Evolutionary conservation across 139 green algal species (phyloP).

Genomic region (Chlorella vulgaris): DNA sequence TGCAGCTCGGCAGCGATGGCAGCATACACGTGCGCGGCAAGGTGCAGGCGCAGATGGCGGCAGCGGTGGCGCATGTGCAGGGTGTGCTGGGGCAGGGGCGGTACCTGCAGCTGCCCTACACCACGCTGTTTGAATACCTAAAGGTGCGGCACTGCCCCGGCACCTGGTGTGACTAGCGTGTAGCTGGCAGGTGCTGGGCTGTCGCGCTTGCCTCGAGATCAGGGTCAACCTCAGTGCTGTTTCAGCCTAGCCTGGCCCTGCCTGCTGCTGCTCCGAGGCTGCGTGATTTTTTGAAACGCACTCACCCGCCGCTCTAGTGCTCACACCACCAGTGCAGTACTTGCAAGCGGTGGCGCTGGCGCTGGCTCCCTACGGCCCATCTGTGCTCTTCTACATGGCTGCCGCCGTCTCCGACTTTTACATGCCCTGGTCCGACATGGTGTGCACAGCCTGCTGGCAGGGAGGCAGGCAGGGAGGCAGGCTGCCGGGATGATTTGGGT

Average conservation of each 20-base stretch:
- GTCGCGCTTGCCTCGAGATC: no score
- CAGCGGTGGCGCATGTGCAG: conserved; percentile 22
- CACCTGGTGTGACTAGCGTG: not conserved
- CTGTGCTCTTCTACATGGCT: conserved; percentile 93
- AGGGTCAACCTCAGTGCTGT: no score
- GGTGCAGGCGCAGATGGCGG: not conserved
- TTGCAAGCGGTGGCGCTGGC: conserved; percentile 61
- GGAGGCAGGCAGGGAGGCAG: not conserved
- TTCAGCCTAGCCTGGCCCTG: no score
- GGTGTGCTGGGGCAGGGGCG: conserved; percentile 44
- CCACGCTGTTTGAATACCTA: conserved; percentile 97
- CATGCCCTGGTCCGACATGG: conserved; percentile 60
- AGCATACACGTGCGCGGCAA: not conserved
- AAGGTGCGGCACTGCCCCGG: not conserved
- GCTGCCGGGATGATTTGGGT: no score
- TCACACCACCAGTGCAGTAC: conserved; percentile 45
- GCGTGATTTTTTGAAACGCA: not conserved
- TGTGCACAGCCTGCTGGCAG: not conserved
- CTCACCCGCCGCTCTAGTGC: not conserved
- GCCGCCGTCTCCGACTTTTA: conserved; percentile 92
- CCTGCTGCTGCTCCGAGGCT: no score
- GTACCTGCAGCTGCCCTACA: conserved; percentile 77
- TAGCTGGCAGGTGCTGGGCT: no score
- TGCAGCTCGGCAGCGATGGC: not conserved
- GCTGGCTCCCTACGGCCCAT: conserved; percentile 51